Percentiles rank a stretch among this genome's conserved stretches.
Evolutionary conservation across 345 rosid genomes (phyloP).

Genomic region (Crucihimalaya himalaica): DNA sequence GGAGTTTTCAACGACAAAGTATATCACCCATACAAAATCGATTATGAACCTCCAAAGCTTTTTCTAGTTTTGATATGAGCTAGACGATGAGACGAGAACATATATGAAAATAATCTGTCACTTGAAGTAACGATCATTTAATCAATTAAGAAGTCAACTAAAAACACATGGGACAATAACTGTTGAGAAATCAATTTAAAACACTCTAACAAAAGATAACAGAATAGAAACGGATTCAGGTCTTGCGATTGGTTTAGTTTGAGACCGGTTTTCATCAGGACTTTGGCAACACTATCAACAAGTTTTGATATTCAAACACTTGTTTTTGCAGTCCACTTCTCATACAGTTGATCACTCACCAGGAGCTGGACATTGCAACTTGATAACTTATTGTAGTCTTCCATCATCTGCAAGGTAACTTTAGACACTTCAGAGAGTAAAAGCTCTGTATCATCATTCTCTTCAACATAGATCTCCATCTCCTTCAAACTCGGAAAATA

Average conservation of each 20-base stretch:
- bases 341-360: not conserved
- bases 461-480: not conserved
- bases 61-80: no score
- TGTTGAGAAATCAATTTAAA: no score
- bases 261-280: not conserved
- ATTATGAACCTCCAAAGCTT: no score
- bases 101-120: no score
- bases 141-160: no score
- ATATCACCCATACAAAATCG: no score
- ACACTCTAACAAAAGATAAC: no score
- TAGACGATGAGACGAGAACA: no score
- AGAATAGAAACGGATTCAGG: not conserved
- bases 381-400: not conserved
- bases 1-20: not conserved
- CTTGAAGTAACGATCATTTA: no score
- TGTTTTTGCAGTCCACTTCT: constrained; percentile 11
- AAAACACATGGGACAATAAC: no score
- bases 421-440: not conserved
- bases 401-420: not conserved
- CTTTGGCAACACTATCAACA: not conserved
- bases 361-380: constrained; percentile 15
- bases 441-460: constrained; percentile 3
- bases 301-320: not conserved
- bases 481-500: not conserved
- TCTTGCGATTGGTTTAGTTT: not conserved